Conservation (phyloP, 202 grass and related monocot genomes). For the Eragrostis tef region DNA sequence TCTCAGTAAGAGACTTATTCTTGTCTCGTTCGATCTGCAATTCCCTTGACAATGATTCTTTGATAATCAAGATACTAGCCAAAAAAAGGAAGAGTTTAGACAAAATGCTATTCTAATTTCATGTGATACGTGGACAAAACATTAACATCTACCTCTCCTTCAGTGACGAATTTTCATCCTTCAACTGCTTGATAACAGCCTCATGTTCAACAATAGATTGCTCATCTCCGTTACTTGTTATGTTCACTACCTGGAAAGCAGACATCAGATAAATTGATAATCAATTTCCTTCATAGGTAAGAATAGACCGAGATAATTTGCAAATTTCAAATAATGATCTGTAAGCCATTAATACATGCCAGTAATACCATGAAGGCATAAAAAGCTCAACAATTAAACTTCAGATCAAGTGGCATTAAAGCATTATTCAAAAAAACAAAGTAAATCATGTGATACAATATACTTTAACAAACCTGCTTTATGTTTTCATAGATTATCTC, state of each 20-base stretch:
- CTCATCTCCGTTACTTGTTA: conserved; percentile 35
- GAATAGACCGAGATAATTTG: conserved; percentile 17
- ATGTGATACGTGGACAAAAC: background rate
- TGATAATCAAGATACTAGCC: conserved; percentile 31
- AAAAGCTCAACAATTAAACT: background rate
- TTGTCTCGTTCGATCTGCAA: conserved; percentile 61
- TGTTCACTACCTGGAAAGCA: conserved; percentile 54
- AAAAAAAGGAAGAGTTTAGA: conserved; percentile 13
- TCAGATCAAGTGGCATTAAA: conserved; percentile 14
- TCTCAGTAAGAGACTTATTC: conserved; percentile 64
- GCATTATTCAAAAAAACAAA: background rate
- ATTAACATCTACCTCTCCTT: conserved; percentile 57
- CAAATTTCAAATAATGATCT: conserved; percentile 9
- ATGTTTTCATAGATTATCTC: background rate
- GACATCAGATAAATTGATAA: conserved; percentile 32
- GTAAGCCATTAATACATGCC: background rate
- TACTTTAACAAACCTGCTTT: conserved; percentile 5
- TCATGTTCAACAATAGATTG: conserved; percentile 40
- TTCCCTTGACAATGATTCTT: conserved; percentile 53
- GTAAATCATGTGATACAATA: background rate
- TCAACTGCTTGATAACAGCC: conserved; percentile 58
- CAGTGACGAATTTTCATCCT: conserved; percentile 67
- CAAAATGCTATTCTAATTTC: background rate
- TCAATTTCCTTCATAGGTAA: conserved; percentile 1
- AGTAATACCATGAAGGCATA: background rate